Conservation (phyloP, 2,329 filamentous ascomycete genomes). For the Microascus cirrosus region DNA sequence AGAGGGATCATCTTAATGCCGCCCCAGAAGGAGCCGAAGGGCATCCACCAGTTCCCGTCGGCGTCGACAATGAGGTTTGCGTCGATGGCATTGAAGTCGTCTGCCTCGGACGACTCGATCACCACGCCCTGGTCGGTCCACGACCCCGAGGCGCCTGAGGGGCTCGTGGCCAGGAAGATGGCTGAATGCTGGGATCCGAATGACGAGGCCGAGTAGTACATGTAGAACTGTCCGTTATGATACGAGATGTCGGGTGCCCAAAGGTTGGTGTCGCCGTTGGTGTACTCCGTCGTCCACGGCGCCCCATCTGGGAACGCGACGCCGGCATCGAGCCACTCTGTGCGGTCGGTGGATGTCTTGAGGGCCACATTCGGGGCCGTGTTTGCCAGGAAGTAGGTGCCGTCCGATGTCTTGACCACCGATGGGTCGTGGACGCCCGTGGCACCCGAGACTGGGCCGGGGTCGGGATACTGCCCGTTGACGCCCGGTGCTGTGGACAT, state of each 20-base stretch:
- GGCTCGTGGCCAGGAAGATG: constrained; percentile 19
- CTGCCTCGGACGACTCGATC: constrained; percentile 11
- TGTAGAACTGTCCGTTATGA: constrained; percentile 17
- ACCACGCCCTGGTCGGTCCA: constrained; percentile 18
- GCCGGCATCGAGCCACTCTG: constrained; percentile 16
- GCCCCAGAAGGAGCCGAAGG: constrained; percentile 19
- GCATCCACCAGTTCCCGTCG: constrained; percentile 17
- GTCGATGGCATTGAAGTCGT: constrained; percentile 18
- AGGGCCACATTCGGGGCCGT: constrained; percentile 16
- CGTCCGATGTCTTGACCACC: constrained; percentile 16
- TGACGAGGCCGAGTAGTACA: constrained; percentile 20
- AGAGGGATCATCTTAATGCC: constrained; percentile 18
- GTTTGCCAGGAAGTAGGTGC: constrained; percentile 15
- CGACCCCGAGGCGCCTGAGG: constrained; percentile 15
- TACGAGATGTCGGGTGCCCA: constrained; percentile 44
- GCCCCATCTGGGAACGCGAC: constrained; percentile 18
- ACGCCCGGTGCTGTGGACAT: constrained; percentile 2
- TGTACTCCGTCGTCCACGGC: constrained; percentile 18
- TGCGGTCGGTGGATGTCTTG: constrained; percentile 20
- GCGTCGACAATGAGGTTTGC: constrained; percentile 16
- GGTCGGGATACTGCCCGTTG: constrained; percentile 8
- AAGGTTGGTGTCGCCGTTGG: constrained; percentile 16
- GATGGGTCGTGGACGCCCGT: constrained; percentile 17
- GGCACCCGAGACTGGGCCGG: constrained; percentile 14
- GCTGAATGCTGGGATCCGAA: constrained; percentile 16